Evolutionary conservation across 192 early-diverging fungal genomes (phyloP), one percentile per base, ranked within the genome.

Genomic region (Coemansia sp.): DNA sequence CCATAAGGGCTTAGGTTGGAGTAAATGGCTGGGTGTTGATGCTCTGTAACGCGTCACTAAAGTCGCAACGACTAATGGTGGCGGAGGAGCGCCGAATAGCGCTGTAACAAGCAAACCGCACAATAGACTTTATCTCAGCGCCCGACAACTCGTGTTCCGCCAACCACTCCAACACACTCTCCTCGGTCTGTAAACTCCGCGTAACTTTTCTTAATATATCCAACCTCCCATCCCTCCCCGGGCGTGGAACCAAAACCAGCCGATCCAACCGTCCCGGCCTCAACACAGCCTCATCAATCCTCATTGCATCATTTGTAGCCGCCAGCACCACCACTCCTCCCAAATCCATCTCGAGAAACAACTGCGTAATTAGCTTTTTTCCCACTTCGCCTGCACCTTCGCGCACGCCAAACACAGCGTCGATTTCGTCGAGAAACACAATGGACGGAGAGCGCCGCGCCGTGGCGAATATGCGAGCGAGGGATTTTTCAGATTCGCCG

Each of bases 401-500:
- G 56, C 89, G 81, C 9, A 66, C 70, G 22, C 88, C 85, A 78
- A 96, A 96, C 25, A 98, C 74, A 2, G 93, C 88, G 57, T 98
- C 96, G 48, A 98, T 82, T 68, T 98, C 95, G 71, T 98, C 96
- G 19, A 98, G 82, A 78, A 98, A 98, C 12, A 98, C 71, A 28
- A 98, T 89, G 60, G 85, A 89, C 0, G 96, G 94, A 14, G 82
- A 85, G 51, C 84, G 82, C 23, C 74, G 79, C 2, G 94, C 96
- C 0, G 75, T 85, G 46, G 81, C 73, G 69, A 98, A 98, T 6
- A 90, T 67, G 0, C 75, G 72, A 0, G 87, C 83, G 14, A 96
- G 86, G 5, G 93, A 90, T 74, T 98, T 98, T 74, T 96, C 96
- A 0, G 94, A 96, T 71, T 95, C 94, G 9, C 94, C 94, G 2